Percentiles rank a stretch among this genome's conserved stretches.
phyloP scores from a whole-genome alignment of 192 early-diverging fungal species.

The Gaertneriomyces semiglobifer region DNA sequence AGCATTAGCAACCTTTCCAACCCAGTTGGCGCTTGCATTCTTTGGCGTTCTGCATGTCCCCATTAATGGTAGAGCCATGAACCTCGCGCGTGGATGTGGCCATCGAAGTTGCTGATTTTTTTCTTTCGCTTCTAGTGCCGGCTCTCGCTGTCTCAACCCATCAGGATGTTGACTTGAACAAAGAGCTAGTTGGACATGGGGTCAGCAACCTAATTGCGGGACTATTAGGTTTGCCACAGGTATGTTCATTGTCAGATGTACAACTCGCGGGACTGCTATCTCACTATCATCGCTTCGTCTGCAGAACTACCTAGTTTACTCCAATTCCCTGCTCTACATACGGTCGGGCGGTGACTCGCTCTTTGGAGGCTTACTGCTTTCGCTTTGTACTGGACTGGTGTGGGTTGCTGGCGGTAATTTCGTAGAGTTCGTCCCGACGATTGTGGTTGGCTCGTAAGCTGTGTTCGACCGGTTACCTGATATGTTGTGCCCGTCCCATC shows the following conservation, averaged over 20 bases:
- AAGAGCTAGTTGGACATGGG: constrained; percentile 91
- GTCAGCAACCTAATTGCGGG: constrained; percentile 83
- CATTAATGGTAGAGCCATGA: constrained; percentile 61
- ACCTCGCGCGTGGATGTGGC: not conserved
- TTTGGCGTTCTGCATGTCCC: constrained; percentile 97
- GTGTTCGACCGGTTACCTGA: not conserved
- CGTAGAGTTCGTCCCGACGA: constrained; percentile 87
- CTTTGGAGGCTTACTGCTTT: constrained; percentile 82
- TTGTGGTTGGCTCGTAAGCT: constrained; percentile 79
- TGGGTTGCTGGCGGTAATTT: constrained; percentile 83
- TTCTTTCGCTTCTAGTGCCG: constrained; percentile 52
- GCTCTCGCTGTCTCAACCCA: constrained; percentile 89
- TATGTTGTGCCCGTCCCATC: constrained; percentile 54
- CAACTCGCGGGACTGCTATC: not conserved
- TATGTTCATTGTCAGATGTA: not conserved
- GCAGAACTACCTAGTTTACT: constrained; percentile 86
- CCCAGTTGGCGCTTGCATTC: constrained; percentile 88
- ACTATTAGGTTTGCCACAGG: constrained; percentile 68
- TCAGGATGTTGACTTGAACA: constrained; percentile 85
- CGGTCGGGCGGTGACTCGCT: constrained; percentile 85
- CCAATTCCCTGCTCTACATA: constrained; percentile 88
- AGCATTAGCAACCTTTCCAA: constrained; percentile 65
- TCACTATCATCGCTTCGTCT: not conserved
- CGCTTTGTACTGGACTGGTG: constrained; percentile 65
- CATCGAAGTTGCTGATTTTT: not conserved